Base-by-base conservation (phyloP, 768 basidiomycete species). In the Hygrophorus pudorinus region DNA sequence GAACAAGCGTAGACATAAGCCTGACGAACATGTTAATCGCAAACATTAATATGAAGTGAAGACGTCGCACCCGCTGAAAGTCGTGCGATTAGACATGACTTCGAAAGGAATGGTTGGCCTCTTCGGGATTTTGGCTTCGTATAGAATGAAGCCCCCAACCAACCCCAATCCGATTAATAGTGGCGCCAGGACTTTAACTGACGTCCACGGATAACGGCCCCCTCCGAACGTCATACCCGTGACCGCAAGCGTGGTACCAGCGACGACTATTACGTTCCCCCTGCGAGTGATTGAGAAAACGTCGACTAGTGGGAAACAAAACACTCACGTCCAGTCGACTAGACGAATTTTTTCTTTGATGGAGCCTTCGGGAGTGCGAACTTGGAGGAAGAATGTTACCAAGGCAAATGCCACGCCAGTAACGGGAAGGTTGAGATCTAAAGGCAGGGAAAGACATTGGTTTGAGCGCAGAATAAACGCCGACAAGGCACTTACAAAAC, bases 171-270 rank as follows among this genome's bases (percentile, higher is more conserved):
- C 76, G 18, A 73, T 29, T 14, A 66, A 49, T 1, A 78, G 57
- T 0, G 73, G 71, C 1, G 61, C 59, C 14, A 77, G 56, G 9
- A 74, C 63, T 1, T 48, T 50, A 10, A 53, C 56, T 0, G 66
- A 67, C 2, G 44, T 47, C 75, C 76, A 78, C 0, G 66, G 41
- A 45, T 64, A 70, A 0, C 53, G 49, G 17, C 65, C 55, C 1
- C 76, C 75, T 13, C 66, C 75, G 67, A 68, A 75, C 1, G 70
- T 74, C 6, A 78, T 54, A 0, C 55, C 72, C 34, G 75, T 56
- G 29, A 68, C 63, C n/a, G 47, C 51, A 4, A 60, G 48, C 5
- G 56, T 54, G 1, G 70, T 61, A 5, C 62, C 57, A 0, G 58
- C 52, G 20, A 72, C 61, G 12, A 74, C 52, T 6, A 73, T 44